These are phyloP conservation scores for Lachnellula suecica DNA, from an alignment of 2,329 filamentous ascomycete genomes.

Conservation along the genomic window DNA sequence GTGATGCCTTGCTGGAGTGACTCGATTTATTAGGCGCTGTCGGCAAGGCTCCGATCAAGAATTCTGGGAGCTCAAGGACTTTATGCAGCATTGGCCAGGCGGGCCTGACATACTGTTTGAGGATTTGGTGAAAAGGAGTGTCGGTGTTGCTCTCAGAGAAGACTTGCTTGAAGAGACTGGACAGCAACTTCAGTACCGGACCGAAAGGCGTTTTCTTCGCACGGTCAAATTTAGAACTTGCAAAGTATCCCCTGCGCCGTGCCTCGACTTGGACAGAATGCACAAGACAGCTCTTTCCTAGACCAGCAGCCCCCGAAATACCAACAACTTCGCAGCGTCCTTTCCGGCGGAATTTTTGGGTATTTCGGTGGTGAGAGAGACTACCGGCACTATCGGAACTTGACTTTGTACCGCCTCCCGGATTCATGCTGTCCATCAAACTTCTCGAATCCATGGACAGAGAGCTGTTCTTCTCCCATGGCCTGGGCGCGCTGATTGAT, in stretches of 20 bases:
- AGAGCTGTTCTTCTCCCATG: slow-evolving; percentile 30
- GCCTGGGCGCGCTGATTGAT: slow-evolving; percentile 11
- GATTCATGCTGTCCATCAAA: slow-evolving; percentile 19
- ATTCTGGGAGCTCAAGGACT: slow-evolving; percentile 65
- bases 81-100: slow-evolving; percentile 65
- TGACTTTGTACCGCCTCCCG: slow-evolving; percentile 9
- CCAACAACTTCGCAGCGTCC: slow-evolving; percentile 64
- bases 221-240: slow-evolving; percentile 65
- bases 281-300: slow-evolving; percentile 66
- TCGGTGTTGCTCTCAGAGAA: slow-evolving; percentile 67
- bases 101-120: slow-evolving; percentile 62
- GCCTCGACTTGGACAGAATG: slow-evolving; percentile 63
- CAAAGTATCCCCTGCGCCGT: slow-evolving; percentile 61
- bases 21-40: slow-evolving; percentile 4
- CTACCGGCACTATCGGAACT: slow-evolving; percentile 31
- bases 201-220: slow-evolving; percentile 61
- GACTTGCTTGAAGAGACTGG: slow-evolving; percentile 65
- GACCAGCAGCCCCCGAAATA: slow-evolving; percentile 59
- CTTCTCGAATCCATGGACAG: slow-evolving; percentile 23
- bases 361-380: slow-evolving; percentile 25
- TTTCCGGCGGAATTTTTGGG: slow-evolving; percentile 55
- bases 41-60: slow-evolving; percentile 51
- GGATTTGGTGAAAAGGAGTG: slow-evolving; percentile 58
- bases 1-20: slow-evolving; percentile 20
- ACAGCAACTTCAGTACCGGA: slow-evolving; percentile 62